These are phyloP conservation scores for Corylus avellana DNA, from an alignment of 306 rosid species.

Conservation along the genomic window DNA sequence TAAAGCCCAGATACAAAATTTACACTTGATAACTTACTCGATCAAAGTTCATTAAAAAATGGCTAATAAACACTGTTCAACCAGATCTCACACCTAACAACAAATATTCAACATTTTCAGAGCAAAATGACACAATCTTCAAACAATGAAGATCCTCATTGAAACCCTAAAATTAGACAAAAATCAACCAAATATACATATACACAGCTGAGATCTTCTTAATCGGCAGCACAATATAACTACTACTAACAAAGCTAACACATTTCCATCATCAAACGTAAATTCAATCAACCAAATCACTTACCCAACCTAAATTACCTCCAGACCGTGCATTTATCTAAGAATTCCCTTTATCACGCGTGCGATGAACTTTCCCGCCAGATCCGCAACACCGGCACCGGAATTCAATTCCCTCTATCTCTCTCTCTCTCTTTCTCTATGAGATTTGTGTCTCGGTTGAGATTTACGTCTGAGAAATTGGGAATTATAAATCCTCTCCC, in stretches of 20 bases:
- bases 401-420: conserved; percentile 14
- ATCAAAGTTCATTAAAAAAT: conserved; percentile 10
- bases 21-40: not conserved
- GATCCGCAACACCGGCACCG: conserved; percentile 49
- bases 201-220: conserved; percentile 50
- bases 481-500: conserved; percentile 21
- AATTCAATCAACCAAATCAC: conserved; percentile 21
- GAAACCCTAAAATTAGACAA: not conserved
- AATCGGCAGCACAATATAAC: not conserved
- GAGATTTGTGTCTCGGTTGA: not conserved
- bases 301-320: conserved; percentile 43
- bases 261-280: not conserved
- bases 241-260: conserved; percentile 25
- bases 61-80: conserved; percentile 5
- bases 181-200: conserved; percentile 2
- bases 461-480: not conserved
- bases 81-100: conserved; percentile 49
- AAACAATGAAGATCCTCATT: conserved; percentile 26
- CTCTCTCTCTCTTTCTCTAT: not conserved
- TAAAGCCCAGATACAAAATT: not conserved
- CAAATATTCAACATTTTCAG: conserved; percentile 2
- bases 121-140: not conserved
- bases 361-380: not conserved
- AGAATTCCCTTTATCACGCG: conserved; percentile 3
- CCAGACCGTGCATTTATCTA: conserved; percentile 42